Evolutionary conservation across 2,329 filamentous ascomycete species (phyloP), one percentile per base, ranked within the genome.

Genomic region (Epichloe sp.): DNA sequence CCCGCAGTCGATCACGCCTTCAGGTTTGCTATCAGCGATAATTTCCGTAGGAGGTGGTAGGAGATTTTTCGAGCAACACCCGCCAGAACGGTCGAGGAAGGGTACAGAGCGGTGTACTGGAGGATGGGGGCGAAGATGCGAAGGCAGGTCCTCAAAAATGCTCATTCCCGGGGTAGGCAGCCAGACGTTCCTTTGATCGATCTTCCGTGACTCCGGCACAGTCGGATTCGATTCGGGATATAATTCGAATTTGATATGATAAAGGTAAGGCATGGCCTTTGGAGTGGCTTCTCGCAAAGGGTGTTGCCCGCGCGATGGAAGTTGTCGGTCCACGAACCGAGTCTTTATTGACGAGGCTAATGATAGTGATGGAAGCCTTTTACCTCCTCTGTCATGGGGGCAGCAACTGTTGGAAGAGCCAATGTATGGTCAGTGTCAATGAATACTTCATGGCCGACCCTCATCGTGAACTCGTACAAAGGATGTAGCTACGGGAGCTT

Each of bases 181-280:
- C 78, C 78, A 83, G 55, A 76, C 58, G 38, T 65, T 51, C 42
- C 55, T 50, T 34, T 6, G 17, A 14, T 49, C 37, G 23, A 17
- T 51, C 48, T 54, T 37, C 49, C 52, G 12, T 23, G 50, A 53
- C 49, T 53, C 26, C 52, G 52, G 17, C 45, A 54, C 50, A 45
- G 56, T 23, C 4, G 71, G 70, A 48, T 68, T 64, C 45, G 71
- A 63, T 54, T 67, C 72, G 43, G 71, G 65, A 63, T 83, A 84
- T 42, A 84, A 71, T 68, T 85, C 81, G 59, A 85, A 75, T 58
- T 78, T 82, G n/a, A 85, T 61, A 58, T 84, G 80, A 59, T 83
- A 84, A 56, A 78, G 79, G 63, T 81, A 82, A 69, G 76, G 75
- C 78, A 81, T 81, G 50, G 54, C 55, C 54, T 41, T 47, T 36